A percentile compares a stretch with the other conserved stretches of the same genome.
Conservation (phyloP, 352 stramenopile species). For the Phytophthora idaei region DNA sequence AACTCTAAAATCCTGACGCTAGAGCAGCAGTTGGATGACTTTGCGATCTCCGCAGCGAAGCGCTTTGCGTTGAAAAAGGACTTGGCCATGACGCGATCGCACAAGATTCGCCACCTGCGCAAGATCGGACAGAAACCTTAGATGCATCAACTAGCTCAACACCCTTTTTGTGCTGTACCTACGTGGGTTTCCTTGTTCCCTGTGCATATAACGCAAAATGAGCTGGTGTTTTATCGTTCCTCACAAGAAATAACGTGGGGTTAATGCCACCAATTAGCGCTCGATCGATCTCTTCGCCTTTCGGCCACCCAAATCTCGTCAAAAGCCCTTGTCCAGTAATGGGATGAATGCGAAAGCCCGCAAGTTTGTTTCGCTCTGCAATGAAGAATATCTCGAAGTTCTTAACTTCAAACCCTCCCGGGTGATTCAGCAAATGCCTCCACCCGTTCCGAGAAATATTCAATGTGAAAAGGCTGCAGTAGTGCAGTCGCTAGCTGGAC, state of each 20-base stretch:
- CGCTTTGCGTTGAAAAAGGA: conserved; percentile 83
- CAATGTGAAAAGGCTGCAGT: background rate
- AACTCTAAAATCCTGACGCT: conserved; percentile 52
- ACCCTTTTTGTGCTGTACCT: conserved; percentile 8
- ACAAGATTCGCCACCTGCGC: conserved; percentile 68
- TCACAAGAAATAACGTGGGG: background rate
- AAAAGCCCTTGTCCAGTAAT: background rate
- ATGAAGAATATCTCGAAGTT: background rate
- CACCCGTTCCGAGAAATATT: background rate
- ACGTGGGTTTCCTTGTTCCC: background rate
- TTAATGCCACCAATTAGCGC: background rate
- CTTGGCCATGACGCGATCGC: conserved; percentile 71
- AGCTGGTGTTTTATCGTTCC: background rate
- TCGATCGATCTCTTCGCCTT: background rate
- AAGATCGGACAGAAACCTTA: conserved; percentile 36
- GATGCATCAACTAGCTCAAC: conserved; percentile 9
- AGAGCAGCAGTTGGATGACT: conserved; percentile 68
- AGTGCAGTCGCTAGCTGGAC: background rate
- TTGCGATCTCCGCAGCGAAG: conserved; percentile 70
- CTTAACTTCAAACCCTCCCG: background rate
- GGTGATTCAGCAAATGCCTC: background rate
- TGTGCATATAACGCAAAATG: background rate
- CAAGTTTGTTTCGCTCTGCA: background rate
- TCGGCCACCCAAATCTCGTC: background rate
- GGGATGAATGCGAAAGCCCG: background rate